Evolutionary conservation across 2,329 filamentous ascomycete species (phyloP), one percentile per base, ranked within the genome.

Genomic region (Pseudopyrenochaeta lycopersici): DNA sequence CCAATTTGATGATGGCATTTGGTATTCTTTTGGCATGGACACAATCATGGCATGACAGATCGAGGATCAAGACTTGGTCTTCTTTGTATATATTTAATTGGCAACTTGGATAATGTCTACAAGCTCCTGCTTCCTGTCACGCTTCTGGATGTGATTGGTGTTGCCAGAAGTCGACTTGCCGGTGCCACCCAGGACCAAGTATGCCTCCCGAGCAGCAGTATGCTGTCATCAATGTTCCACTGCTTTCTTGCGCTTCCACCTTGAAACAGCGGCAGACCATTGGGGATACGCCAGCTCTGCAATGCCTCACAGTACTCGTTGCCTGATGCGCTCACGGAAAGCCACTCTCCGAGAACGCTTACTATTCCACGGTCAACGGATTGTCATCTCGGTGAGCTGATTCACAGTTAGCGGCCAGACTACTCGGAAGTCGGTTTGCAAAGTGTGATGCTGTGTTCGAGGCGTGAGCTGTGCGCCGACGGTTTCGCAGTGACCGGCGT

Each of bases 11-110:
- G 52, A 52, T 33, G 38, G 20, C 9, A 35, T 46, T 43, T 30
- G 35, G 30, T 45, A 32, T 33, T 33, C 30, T 30, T 55, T 47
- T 32, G 45, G 41, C 33, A 46, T n/a, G 32, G 29, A 39, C 12
- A 42, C n/a, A 45, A 46, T 35, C 31, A 56, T 44, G 49, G 54
- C 43, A 61, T 59, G 52, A 61, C 21, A 38, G 27, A 21, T 31
- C 21, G 42, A 43, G 53, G 46, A 38, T 50, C 43, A 54, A 48
- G 47, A 46, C 31, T 23, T 45, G 17, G 29, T 43, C 47, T 52
- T 55, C 35, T 49, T n/a, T 60, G 55, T 63, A 65, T 40, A 65
- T 62, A 57, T 17, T 52, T 40, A 38, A 60, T 61, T 58, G 52
- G 52, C 43, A 56, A 29, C 29, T 60, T 54, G 51, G 43, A 47